Conservation (phyloP, 2,329 filamentous ascomycete species). For the Onygena corvina region DNA sequence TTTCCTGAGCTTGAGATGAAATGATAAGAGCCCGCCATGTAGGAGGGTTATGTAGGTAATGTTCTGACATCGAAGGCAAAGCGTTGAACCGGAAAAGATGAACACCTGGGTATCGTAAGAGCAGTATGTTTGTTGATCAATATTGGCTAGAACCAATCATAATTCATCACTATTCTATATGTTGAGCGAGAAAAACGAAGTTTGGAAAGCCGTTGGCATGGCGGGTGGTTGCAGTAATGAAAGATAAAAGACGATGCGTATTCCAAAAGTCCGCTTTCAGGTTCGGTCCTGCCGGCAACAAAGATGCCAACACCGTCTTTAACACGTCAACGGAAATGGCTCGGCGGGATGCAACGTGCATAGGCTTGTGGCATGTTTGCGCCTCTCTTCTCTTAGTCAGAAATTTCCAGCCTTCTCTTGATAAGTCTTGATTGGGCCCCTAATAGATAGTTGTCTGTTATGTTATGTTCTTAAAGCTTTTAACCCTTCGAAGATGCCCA, state of each 20-base stretch:
- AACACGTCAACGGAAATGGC: conserved; percentile 1
- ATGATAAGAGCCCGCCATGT: background rate
- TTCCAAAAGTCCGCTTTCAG: background rate
- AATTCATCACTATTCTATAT: background rate
- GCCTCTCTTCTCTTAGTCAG: background rate
- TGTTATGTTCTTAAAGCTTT: background rate
- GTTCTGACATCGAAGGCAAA: background rate
- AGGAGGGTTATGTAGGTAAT: background rate
- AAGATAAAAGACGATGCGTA: background rate
- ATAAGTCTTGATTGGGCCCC: background rate
- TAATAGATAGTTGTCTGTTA: background rate
- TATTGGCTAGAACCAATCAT: background rate
- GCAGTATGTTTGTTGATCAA: background rate
- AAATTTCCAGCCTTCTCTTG: background rate
- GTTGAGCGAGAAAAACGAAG: background rate
- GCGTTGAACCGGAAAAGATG: background rate
- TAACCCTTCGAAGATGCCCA: background rate
- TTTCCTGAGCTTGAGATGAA: background rate
- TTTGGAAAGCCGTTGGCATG: background rate
- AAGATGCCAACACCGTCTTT: background rate
- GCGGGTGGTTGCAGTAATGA: conserved; percentile 1
- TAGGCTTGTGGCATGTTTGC: background rate
- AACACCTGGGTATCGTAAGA: background rate
- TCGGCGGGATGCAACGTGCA: background rate
- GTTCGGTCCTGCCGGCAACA: background rate